Base-by-base conservation (phyloP, 2,329 filamentous ascomycete species). In the Aspergillus neotritici region DNA sequence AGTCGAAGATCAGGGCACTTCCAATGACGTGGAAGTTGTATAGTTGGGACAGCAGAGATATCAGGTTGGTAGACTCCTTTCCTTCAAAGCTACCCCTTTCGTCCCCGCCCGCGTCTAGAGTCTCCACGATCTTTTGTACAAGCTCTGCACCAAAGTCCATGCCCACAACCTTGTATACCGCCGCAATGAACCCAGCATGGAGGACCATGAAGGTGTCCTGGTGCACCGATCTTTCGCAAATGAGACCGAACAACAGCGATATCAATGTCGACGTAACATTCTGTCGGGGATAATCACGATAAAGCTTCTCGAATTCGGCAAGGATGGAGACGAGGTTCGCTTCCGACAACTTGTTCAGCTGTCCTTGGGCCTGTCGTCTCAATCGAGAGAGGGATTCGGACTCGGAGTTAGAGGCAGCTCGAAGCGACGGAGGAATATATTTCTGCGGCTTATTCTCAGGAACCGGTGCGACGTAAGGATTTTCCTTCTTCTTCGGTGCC, bases 21-120 rank as follows among this genome's bases (percentile, higher is more conserved):
- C 86, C 83, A 34, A 96, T 77, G 15, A 96, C 81, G 56, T 94
- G 87, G 60, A 98, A 94, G 38, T 87, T 90, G 68, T 97, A 98
- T 31, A 97, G 74, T 58, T 95, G 83, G 0, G 90, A 82, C 11
- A 97, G 71, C 25, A 97, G 77, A 1, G 86, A 86, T 25, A 95
- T 77, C 34, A 96, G 66, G 62, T 98, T 95, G 7, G 83, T 76
- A 2, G 78, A 74, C 43, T 83, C 77, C 60, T 89, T 89, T 32
- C 67, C 67, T 44, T 62, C 52, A 12, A 62, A 63, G 4, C 58
- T 53, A 5, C 67, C 67, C 62, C 63, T 44, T 41, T 64, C 50
- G 50, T 70, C 71, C 52, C 87, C 86, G 47, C 82, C 73, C 13
- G 76, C 72, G 49, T 85, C 82, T 60, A 97, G 88, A 7, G 82